phyloP scores from a whole-genome alignment of 306 rosid genomes.

The Carpinus viminea region DNA sequence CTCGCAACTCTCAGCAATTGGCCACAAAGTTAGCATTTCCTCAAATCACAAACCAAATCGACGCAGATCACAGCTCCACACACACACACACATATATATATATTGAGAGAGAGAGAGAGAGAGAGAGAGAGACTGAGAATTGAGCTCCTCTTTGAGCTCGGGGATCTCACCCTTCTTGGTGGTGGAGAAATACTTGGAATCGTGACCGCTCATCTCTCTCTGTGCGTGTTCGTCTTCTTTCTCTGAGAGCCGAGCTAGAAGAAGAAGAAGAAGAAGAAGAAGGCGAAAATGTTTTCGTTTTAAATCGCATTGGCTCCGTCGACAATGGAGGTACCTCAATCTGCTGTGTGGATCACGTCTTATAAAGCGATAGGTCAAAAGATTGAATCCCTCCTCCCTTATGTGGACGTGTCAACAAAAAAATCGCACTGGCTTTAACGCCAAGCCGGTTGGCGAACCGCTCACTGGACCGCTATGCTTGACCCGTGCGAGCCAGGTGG shows the following conservation, averaged over 20 bases:
- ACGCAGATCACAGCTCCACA: constrained; percentile 31
- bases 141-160: constrained; percentile 99
- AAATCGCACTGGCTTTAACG: not conserved
- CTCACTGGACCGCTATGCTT: not conserved
- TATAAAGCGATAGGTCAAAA: no score
- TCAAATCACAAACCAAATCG: constrained; percentile 12
- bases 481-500: not conserved
- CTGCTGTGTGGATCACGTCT: no score
- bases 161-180: constrained; percentile 99
- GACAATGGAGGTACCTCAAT: no score
- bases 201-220: constrained; percentile 86
- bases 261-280: constrained; percentile 6
- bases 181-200: constrained; percentile 98
- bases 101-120: not conserved
- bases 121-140: constrained; percentile 70
- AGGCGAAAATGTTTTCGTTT: not conserved
- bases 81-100: not conserved
- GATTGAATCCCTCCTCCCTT: no score
- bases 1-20: not conserved
- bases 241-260: constrained; percentile 12
- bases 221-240: constrained; percentile 23
- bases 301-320: not conserved
- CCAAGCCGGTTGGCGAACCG: constrained; percentile 22
- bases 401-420: no score
- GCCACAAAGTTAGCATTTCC: not conserved